Evolutionary conservation across 768 basidiomycete genomes (phyloP).

Genomic region (Phaffia tasmanica): DNA sequence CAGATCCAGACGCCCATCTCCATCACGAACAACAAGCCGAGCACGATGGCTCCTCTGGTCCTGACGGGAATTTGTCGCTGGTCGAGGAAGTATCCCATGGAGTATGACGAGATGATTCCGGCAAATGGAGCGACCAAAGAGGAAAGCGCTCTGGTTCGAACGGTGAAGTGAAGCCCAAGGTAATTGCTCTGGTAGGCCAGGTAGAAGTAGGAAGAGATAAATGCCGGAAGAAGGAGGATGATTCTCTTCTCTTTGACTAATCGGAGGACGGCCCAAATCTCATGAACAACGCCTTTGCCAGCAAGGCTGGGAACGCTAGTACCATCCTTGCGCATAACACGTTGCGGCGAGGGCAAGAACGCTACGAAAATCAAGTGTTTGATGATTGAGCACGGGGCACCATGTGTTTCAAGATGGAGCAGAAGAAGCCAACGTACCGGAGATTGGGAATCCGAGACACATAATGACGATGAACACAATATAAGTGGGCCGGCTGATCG

Average conservation of each 20-base stretch:
- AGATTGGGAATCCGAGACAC: slow-evolving; percentile 14
- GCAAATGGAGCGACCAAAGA: slow-evolving; percentile 34
- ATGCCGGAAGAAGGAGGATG: slow-evolving; percentile 10
- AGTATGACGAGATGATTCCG: slow-evolving; percentile 32
- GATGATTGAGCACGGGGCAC: no score
- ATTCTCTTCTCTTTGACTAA: slow-evolving; percentile 12
- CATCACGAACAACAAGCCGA: slow-evolving; percentile 27
- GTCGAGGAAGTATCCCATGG: slow-evolving; percentile 32
- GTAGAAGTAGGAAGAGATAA: slow-evolving; percentile 20
- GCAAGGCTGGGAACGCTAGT: slow-evolving; percentile 7
- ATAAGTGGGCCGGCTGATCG: slow-evolving; percentile 11
- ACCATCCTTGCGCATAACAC: slow-evolving; percentile 11
- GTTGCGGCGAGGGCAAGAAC: slow-evolving; percentile 7
- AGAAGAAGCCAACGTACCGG: background rate
- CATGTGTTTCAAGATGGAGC: no score
- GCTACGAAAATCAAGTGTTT: background rate
- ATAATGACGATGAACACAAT: slow-evolving; percentile 23
- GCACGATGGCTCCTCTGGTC: slow-evolving; percentile 21
- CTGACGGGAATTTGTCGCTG: slow-evolving; percentile 17
- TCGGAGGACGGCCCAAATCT: slow-evolving; percentile 3
- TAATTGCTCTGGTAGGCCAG: slow-evolving; percentile 10
- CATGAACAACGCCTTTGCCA: slow-evolving; percentile 1
- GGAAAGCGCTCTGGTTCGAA: slow-evolving; percentile 26
- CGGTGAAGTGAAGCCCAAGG: slow-evolving; percentile 16
- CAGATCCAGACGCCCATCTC: slow-evolving; percentile 32